Conservation (phyloP, 768 basidiomycete genomes). For the Suillus alpinus region DNA sequence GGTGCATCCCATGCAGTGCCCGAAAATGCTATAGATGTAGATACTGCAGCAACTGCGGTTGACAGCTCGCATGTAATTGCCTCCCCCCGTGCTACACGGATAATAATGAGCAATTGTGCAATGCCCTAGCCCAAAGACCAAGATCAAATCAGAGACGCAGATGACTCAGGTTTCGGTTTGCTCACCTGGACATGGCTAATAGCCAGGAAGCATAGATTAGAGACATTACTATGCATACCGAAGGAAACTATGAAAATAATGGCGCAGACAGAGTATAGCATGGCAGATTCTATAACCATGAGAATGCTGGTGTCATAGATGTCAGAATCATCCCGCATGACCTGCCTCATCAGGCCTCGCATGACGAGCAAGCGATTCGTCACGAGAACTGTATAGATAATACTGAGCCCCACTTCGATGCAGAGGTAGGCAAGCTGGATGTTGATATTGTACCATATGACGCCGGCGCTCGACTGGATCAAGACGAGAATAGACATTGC, state of each 20-base stretch:
- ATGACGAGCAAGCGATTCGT: slow-evolving; percentile 19
- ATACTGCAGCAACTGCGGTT: not conserved
- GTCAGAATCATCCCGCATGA: slow-evolving; percentile 10
- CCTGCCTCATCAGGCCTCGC: slow-evolving; percentile 11
- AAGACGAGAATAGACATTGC: slow-evolving; percentile 1
- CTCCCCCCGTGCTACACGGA: not conserved
- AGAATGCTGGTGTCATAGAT: slow-evolving; percentile 24
- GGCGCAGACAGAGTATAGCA: slow-evolving; percentile 20
- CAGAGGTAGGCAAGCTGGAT: slow-evolving; percentile 20
- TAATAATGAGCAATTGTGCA: not conserved
- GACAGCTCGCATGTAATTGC: not conserved
- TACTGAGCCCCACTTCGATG: slow-evolving; percentile 21
- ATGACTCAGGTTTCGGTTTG: not conserved
- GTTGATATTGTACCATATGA: slow-evolving; percentile 8
- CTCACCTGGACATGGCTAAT: slow-evolving; percentile 14
- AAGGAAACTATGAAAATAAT: slow-evolving; percentile 28
- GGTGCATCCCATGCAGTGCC: not conserved
- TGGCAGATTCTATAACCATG: slow-evolving; percentile 31
- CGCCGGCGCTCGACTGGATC: not conserved
- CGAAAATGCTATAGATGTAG: not conserved
- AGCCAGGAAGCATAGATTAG: slow-evolving; percentile 24
- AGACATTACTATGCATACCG: slow-evolving; percentile 9
- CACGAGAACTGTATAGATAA: slow-evolving; percentile 25
- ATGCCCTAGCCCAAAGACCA: not conserved
- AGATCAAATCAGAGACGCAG: not conserved